phyloP scores from a whole-genome alignment of 139 green algal genomes.

The Ostreobium quekettii region DNA sequence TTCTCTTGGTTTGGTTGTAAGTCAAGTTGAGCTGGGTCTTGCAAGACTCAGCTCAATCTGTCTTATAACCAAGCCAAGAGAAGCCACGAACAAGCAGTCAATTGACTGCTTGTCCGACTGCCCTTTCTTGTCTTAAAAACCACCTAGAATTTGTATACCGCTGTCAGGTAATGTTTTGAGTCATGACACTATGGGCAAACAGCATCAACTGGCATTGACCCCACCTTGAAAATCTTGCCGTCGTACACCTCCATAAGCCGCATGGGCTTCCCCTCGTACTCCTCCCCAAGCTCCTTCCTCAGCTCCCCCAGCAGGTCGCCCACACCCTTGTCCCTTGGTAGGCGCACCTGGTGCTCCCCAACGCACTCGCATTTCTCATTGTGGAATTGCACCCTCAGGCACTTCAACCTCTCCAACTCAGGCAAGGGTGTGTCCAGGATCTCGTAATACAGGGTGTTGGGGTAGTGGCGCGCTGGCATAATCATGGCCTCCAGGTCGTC shows the following conservation, averaged over 20 bases:
- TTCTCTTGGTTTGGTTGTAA: too few relatives aligned
- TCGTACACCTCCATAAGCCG: slow-evolving; percentile 77
- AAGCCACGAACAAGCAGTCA: neutral
- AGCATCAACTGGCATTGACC: neutral
- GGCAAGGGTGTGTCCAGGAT: slow-evolving; percentile 87
- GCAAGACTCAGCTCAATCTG: too few relatives aligned
- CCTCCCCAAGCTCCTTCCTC: slow-evolving; percentile 30
- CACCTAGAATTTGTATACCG: neutral
- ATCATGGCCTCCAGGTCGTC: slow-evolving; percentile 61
- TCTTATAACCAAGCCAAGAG: neutral
- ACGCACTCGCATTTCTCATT: slow-evolving; percentile 66
- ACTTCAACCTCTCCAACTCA: slow-evolving; percentile 63
- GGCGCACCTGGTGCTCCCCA: slow-evolving; percentile 53
- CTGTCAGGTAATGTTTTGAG: neutral
- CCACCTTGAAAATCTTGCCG: slow-evolving; percentile 71
- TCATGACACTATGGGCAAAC: neutral
- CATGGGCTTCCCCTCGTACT: slow-evolving; percentile 39
- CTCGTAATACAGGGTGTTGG: slow-evolving; percentile 86
- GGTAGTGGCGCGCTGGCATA: slow-evolving; percentile 34
- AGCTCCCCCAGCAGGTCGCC: slow-evolving; percentile 63
- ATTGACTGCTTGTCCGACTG: neutral
- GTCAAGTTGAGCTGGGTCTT: too few relatives aligned
- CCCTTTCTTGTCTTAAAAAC: neutral
- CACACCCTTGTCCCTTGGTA: slow-evolving; percentile 58
- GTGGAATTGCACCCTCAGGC: slow-evolving; percentile 53